These are phyloP conservation scores for Globisporangium canariense DNA, from an alignment of 352 stramenopile species.

Conservation along the genomic window DNA sequence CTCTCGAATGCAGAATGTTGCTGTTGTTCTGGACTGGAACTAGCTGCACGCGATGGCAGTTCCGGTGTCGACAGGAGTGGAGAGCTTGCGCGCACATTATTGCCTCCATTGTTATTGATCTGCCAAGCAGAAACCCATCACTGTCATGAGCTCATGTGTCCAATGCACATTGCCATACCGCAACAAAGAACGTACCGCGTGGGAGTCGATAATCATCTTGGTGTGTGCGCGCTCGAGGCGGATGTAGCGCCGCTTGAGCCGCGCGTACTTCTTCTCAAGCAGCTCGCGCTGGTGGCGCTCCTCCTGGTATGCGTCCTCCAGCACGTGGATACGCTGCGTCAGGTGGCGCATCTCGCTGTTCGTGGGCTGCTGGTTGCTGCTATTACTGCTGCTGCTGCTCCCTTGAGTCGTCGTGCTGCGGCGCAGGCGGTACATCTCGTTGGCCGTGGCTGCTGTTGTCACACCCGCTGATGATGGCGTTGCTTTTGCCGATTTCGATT, in stretches of 20 bases:
- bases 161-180: not conserved
- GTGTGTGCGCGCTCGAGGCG: conserved; percentile 52
- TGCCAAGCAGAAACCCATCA: not conserved
- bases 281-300: conserved; percentile 48
- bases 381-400: conserved; percentile 9
- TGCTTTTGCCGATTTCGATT: not conserved
- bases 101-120: conserved; percentile 7
- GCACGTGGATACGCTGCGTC: conserved; percentile 31
- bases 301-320: conserved; percentile 43
- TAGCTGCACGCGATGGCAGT: not conserved
- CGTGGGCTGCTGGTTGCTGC: not conserved
- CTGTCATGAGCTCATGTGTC: not conserved
- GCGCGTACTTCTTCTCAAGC: conserved; percentile 67
- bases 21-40: not conserved
- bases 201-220: conserved; percentile 28
- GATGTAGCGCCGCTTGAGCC: conserved; percentile 64
- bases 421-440: not conserved
- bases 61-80: conserved; percentile 7
- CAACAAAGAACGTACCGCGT: conserved; percentile 8
- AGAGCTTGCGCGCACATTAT: not conserved
- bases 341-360: conserved; percentile 15
- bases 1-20: not conserved
- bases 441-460: not conserved
- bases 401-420: not conserved
- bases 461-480: conserved; percentile 4